Conservation (phyloP, 2,329 filamentous ascomycete genomes). For the Ambrosiella xylebori region DNA sequence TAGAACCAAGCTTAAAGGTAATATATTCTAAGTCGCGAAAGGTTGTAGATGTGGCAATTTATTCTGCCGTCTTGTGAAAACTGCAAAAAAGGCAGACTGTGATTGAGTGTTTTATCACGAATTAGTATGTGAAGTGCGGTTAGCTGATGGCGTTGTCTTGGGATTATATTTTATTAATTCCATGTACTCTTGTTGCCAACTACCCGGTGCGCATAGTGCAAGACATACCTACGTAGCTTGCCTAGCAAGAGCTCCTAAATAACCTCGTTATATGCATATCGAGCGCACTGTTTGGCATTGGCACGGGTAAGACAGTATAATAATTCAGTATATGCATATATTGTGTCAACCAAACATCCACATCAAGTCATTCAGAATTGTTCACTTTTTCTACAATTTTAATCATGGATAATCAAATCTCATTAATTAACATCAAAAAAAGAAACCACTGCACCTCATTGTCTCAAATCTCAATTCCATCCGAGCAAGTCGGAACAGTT, state of each 20-base stretch:
- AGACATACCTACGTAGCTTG: slow-evolving; percentile 4
- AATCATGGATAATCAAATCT: too few species aligned
- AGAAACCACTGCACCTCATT: too few species aligned
- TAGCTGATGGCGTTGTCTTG: not conserved
- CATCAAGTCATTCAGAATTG: too few species aligned
- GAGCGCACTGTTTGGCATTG: not conserved
- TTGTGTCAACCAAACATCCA: too few species aligned
- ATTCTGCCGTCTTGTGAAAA: not conserved
- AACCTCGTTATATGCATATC: slow-evolving; percentile 1
- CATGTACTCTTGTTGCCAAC: slow-evolving; percentile 1
- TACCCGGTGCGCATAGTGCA: slow-evolving; percentile 4
- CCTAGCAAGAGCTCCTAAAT: not conserved
- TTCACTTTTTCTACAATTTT: too few species aligned
- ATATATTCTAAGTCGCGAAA: too few species aligned
- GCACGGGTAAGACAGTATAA: not conserved
- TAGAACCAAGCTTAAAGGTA: not conserved
- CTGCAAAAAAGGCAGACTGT: not conserved
- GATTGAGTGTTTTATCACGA: not conserved
- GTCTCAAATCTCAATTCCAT: not conserved
- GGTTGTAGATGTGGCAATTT: not conserved
- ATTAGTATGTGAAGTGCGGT: not conserved
- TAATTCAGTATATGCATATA: too few species aligned
- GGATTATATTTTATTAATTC: not conserved
- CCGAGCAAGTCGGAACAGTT: not conserved
- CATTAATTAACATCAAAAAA: too few species aligned